Evolutionary conservation across 495 filamentous ascomycete genomes (phyloP), one percentile per base, ranked within the genome.

Genomic region (Trichoderma reesei): DNA sequence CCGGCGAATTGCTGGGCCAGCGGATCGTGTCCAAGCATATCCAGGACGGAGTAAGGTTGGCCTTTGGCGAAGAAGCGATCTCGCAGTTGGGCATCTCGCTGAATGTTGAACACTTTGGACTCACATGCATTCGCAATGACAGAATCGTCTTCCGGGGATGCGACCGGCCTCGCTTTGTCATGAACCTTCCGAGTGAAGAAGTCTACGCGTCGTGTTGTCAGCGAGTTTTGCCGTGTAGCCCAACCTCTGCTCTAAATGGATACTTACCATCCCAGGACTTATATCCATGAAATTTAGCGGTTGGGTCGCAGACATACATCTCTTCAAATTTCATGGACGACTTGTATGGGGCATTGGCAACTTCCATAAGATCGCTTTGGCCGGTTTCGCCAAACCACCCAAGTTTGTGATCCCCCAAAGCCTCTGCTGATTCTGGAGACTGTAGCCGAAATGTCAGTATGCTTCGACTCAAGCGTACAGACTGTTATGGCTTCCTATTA

Each of bases 111-210:
- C 1, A 79, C 82, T 37, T 78, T 80, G 5, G 82, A 85, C 68
- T 91, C 89, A 73, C 88, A 90, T 0, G 80, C 82, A 68, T 87
- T 90, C 38, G 75, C 79, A 37, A 91, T 82, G 20, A 90, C 77
- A 5, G 68, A 68, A 70, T 81, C 73, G 65, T 84, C 73, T 10
- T 79, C 76, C 0, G 85, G 83, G 0, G 73, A 70, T 0, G 80
- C 82, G 6, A 90, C 73, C 3, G 88, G 88, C 0, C 88, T 82
- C 2, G 85, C 76, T 13, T 74, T 73, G 0, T 78, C 72, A 1
- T 75, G 75, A 61, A 89, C 81, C 2, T 76, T 51, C 16, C 89
- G 83, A 0, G 85, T 89, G 75, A 92, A 92, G 75, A 90, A 92
- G 64, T 86, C 78, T 78, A 33, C 36, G 7, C 11, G 7, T 3